Base-by-base conservation (phyloP, 495 filamentous ascomycete genomes). In the Aspergillus homomorphus region DNA sequence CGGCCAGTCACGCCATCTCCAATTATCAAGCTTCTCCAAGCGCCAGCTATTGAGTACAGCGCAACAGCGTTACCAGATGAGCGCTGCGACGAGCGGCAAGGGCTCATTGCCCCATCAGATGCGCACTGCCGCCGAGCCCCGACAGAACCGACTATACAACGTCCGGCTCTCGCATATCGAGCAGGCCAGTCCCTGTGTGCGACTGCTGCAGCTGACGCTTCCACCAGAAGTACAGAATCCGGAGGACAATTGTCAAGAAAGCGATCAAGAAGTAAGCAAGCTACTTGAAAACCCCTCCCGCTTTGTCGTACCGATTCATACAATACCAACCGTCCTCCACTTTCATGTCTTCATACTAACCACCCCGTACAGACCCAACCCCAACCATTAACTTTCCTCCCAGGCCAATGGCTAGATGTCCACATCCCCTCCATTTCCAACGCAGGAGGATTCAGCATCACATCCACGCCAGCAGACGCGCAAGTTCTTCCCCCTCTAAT, bases 321-420 rank as follows among this genome's bases (percentile, higher is more conserved):
- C n/a, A n/a, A 28, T 28, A 28, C 26, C 26, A 28, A 28, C 9
- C 26, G 26, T 9, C 9, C 26, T 28, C 26, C 26, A 28, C 26
- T 28, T 9, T 3, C 9, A 28, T 9, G 4, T 28, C 26, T 3
- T 28, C 26, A 9, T 9, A 28, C 26, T 28, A 28, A 28, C 26
- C 26, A 28, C 26, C 26, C 26, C 3, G 9, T 28, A 28, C 26
- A 38, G 6, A 2, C 33, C 42, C 45, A 62, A 53, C 55, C 54
- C 45, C 54, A 77, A 43, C 67, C 70, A 26, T 72, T 78, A 41
- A 67, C 68, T 18, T 94, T 93, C 71, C 75, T 87, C 24, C 87
- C 92, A 1, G 92, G 92, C 33, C 92, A 96, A 80, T 97, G 91
- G 91, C 80, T 97, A 53, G 92, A 97, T 67, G 84, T 92, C 6